Evolutionary conservation across 208 protist species (phyloP).

Genomic region (Crithidia brevicula): DNA sequence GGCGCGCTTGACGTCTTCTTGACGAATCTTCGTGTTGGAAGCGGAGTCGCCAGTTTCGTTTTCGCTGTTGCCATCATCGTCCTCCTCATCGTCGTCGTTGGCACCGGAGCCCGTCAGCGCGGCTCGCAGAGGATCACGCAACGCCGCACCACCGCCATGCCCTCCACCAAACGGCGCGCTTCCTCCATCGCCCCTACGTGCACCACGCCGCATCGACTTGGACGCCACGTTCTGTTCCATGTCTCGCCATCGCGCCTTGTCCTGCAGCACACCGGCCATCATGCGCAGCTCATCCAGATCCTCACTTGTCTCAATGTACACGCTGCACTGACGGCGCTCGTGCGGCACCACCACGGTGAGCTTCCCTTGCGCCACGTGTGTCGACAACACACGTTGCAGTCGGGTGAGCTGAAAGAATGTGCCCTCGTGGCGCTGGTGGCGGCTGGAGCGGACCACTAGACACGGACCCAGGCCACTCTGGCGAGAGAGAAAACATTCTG

Average conservation of each 20-base stretch:
- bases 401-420: conserved; percentile 74
- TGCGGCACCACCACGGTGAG: conserved; percentile 76
- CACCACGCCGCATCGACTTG: background rate
- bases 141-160: background rate
- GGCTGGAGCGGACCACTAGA: conserved; percentile 73
- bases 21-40: background rate
- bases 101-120: conserved; percentile 2
- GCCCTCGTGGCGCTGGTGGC: conserved; percentile 62
- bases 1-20: too few species aligned
- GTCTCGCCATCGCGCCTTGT: conserved; percentile 46
- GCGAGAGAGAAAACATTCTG: conserved; percentile 83
- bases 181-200: conserved; percentile 1
- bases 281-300: conserved; percentile 66
- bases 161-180: background rate
- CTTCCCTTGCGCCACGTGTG: conserved; percentile 59
- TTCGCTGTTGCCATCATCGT: background rate
- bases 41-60: background rate
- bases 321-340: conserved; percentile 49
- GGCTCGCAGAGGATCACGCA: conserved; percentile 20
- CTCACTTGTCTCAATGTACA: conserved; percentile 68
- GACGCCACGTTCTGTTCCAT: conserved; percentile 78
- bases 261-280: conserved; percentile 72
- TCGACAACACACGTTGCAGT: conserved; percentile 58
- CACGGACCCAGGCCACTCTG: conserved; percentile 75
- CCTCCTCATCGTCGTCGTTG: conserved; percentile 10